Conservation (phyloP, 768 basidiomycete genomes). For the Collybiopsis confluens region DNA sequence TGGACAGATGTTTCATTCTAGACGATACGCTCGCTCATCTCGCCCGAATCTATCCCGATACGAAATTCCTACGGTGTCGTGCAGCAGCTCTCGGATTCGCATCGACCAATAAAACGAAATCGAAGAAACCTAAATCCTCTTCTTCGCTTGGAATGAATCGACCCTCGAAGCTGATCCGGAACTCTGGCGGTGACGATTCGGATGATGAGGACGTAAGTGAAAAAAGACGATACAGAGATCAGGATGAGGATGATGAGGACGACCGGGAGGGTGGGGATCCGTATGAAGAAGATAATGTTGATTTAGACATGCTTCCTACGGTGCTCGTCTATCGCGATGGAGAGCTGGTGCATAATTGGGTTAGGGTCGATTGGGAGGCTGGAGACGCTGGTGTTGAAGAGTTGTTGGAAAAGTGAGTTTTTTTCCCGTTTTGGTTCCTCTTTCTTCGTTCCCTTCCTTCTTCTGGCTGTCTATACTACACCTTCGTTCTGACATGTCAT, state of each 20-base stretch:
- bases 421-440: slow-evolving; percentile 5
- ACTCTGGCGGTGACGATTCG: slow-evolving; percentile 42
- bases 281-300: slow-evolving; percentile 59
- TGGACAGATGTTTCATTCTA: slow-evolving; percentile 69
- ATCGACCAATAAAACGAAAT: too few relatives aligned
- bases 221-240: too few relatives aligned
- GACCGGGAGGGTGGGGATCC: too few relatives aligned
- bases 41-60: slow-evolving; percentile 64
- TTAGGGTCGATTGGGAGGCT: slow-evolving; percentile 85
- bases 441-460: slow-evolving; percentile 11
- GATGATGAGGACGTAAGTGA: slow-evolving; percentile 34
- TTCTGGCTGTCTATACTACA: too few relatives aligned
- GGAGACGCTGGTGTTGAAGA: slow-evolving; percentile 65
- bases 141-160: slow-evolving; percentile 10
- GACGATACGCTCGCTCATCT: slow-evolving; percentile 66
- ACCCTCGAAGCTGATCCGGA: slow-evolving; percentile 1
- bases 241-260: too few relatives aligned
- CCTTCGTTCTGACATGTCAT: too few relatives aligned
- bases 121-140: slow-evolving; percentile 9
- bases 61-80: slow-evolving; percentile 81
- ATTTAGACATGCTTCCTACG: slow-evolving; percentile 77
- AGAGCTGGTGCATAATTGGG: slow-evolving; percentile 85
- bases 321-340: slow-evolving; percentile 76
- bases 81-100: slow-evolving; percentile 64
- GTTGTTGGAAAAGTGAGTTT: slow-evolving; percentile 54